Conservation (phyloP, 345 rosid genomes). For the Barbarea vulgaris region DNA sequence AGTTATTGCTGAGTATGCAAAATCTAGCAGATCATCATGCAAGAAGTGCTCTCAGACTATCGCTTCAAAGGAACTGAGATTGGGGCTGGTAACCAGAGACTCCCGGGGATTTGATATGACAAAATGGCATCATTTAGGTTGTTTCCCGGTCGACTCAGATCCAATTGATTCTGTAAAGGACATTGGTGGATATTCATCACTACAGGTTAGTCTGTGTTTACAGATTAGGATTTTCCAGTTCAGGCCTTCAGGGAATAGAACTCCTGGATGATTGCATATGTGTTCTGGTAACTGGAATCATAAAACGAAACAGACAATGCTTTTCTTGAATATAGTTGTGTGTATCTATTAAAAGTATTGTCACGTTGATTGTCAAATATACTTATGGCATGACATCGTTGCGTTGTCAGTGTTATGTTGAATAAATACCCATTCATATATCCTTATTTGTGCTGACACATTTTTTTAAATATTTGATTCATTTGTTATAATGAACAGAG, state of each 20-base stretch:
- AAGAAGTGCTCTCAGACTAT: slow-evolving; percentile 71
- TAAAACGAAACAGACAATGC: not conserved
- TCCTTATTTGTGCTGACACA: slow-evolving; percentile 13
- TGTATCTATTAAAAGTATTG: not conserved
- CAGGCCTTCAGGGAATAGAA: slow-evolving; percentile 2
- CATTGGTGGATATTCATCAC: slow-evolving; percentile 63
- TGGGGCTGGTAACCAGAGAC: slow-evolving; percentile 65
- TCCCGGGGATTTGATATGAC: slow-evolving; percentile 67
- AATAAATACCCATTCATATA: not conserved
- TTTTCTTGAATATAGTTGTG: not conserved
- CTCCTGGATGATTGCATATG: slow-evolving; percentile 16
- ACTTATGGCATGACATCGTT: not conserved
- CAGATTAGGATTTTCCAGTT: not conserved
- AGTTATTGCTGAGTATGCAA: slow-evolving; percentile 81
- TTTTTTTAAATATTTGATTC: not conserved
- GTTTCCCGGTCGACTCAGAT: slow-evolving; percentile 51
- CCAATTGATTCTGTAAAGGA: slow-evolving; percentile 42
- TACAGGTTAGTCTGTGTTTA: slow-evolving; percentile 51
- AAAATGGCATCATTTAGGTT: slow-evolving; percentile 76
- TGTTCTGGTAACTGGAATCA: slow-evolving; percentile 3
- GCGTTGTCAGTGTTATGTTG: not conserved
- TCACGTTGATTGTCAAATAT: not conserved
- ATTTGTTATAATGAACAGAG: slow-evolving; percentile 43
- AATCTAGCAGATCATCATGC: slow-evolving; percentile 78
- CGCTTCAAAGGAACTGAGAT: slow-evolving; percentile 53